These are phyloP conservation scores for Linnemannia hyalina DNA, from an alignment of 192 early-diverging fungal species.

Conservation along the genomic window DNA sequence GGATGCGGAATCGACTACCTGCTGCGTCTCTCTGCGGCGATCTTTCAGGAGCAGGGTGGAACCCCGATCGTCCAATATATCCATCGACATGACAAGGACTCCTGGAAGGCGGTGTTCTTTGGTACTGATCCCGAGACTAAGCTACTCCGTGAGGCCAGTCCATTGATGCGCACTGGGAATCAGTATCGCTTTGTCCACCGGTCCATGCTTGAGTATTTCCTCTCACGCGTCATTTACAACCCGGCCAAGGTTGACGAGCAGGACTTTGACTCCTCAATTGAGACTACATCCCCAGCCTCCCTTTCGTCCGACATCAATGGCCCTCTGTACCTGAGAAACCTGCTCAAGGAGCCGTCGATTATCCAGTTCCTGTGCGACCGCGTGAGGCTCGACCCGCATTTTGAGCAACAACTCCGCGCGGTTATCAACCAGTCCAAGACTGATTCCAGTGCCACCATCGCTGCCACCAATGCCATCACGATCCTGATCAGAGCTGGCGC, in stretches of 20 bases:
- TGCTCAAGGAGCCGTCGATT: background rate
- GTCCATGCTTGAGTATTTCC: background rate
- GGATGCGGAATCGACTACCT: background rate
- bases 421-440: background rate
- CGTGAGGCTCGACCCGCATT: background rate
- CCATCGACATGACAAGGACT: background rate
- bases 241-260: background rate
- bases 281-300: background rate
- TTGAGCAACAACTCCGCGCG: background rate
- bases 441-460: background rate
- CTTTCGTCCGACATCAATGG: background rate
- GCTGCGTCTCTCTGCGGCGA: background rate
- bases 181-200: background rate
- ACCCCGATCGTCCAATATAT: background rate
- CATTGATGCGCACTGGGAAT: background rate
- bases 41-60: background rate
- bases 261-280: background rate
- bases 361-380: constrained; percentile 19
- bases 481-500: background rate
- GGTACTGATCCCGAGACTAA: background rate
- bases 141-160: too few relatives aligned
- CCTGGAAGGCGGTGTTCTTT: background rate
- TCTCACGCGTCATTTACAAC: background rate
- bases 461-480: constrained; percentile 8
- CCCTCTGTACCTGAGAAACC: background rate